Base-by-base conservation (phyloP, 768 basidiomycete genomes). In the Crucibulum laeve region DNA sequence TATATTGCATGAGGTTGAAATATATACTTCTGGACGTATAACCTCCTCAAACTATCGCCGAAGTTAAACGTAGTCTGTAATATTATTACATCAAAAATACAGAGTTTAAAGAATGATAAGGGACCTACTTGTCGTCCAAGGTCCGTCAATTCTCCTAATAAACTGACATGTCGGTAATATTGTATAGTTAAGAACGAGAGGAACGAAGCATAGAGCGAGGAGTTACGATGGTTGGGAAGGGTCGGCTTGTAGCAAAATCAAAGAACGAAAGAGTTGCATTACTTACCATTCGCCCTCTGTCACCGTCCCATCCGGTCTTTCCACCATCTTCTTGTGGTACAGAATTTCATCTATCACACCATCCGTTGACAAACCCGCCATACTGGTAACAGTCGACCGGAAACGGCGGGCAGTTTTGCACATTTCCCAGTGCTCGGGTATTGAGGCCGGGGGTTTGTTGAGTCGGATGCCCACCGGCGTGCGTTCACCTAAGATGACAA, bases 391-490 rank as follows among this genome's bases (percentile, higher is more conserved):
- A 11, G 73, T 64, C 21, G 73, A 69, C 14, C 64, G 62, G 51
- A 83, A 81, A 21, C 69, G 65, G 28, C 70, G 67, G 5, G 76
- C 76, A 0, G 68, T 71, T 43, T 71, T 74, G 56, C 84, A 86
- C 70, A 86, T 71, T 44, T 70, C 61, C 84, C 87, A 89, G 49
- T 84, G 68, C 51, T 77, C 73, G 1, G 84, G 82, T 42, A 89
- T 78, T 23, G 71, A 77, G 8, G 80, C 79, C 0, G 84, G 84
- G 5, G 81, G 67, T 3, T 68, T 71, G 4, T 72, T 61, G 61
- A 89, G 73, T 2, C 86, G 76, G 8, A 80, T 66, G 6, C 77
- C 79, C n/a, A 89, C 86, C 0, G 87, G 87, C 0, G 86, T 79
- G 25, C 87, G 76, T 63, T 89, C 87, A 23, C 87, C 87, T 89